phyloP scores from a whole-genome alignment of 1,139 yeast species.

The Geotrichum phurueaensis region DNA sequence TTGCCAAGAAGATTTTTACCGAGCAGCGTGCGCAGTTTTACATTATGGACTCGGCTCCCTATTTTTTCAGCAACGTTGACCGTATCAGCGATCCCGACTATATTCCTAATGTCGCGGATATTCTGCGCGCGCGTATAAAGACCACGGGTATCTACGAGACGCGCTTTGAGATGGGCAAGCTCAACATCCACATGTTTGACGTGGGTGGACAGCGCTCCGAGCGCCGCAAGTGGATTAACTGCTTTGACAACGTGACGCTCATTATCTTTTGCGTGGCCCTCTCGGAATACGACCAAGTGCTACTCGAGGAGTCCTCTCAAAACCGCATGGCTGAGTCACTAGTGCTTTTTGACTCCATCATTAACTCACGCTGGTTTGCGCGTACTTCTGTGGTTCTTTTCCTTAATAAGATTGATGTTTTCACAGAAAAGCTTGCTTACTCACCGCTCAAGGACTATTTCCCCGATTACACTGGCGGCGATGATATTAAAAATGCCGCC shows the following conservation, averaged over 20 bases:
- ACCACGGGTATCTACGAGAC: constrained; percentile 91
- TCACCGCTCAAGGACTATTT: constrained; percentile 80
- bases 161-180: constrained; percentile 66
- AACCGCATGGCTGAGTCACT: constrained; percentile 82
- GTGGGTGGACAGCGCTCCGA: constrained; percentile 95
- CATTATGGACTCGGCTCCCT: constrained; percentile 79
- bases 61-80: constrained; percentile 63
- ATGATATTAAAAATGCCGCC: constrained; percentile 87
- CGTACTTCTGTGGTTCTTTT: constrained; percentile 80
- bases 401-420: constrained; percentile 82
- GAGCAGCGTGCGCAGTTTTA: constrained; percentile 70
- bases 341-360: constrained; percentile 80
- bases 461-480: constrained; percentile 88
- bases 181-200: constrained; percentile 78
- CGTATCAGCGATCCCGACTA: constrained; percentile 59
- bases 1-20: constrained; percentile 52
- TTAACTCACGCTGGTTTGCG: constrained; percentile 90
- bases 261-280: constrained; percentile 87
- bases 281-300: constrained; percentile 82
- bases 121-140: constrained; percentile 80
- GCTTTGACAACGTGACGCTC: constrained; percentile 85
- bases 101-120: constrained; percentile 69
- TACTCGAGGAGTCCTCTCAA: constrained; percentile 64
- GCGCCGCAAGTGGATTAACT: constrained; percentile 92
- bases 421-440: constrained; percentile 74